Evolutionary conservation across 768 basidiomycete species (phyloP).

Genomic region (Panaeolus papilionaceus): DNA sequence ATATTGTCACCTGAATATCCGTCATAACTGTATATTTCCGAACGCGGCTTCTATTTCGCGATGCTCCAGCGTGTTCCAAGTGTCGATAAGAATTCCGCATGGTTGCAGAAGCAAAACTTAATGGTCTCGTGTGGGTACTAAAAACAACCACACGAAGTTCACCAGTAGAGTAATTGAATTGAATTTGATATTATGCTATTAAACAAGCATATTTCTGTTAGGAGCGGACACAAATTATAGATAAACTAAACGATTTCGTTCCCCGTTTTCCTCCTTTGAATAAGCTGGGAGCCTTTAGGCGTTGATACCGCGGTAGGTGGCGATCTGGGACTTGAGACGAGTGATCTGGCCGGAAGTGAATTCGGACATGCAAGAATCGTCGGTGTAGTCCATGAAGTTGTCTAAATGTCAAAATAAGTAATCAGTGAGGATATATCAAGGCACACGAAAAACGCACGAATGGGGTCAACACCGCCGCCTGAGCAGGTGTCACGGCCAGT

Average conservation of each 20-base stretch:
- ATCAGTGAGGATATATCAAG: not conserved
- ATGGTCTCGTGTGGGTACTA: not conserved
- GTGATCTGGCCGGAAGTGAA: constrained; percentile 53
- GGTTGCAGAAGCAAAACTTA: not conserved
- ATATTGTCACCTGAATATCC: constrained; percentile 3
- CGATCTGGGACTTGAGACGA: constrained; percentile 37
- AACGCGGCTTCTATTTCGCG: constrained; percentile 7
- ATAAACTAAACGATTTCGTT: not conserved
- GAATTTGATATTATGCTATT: not conserved
- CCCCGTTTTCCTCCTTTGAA: not conserved
- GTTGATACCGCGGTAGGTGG: constrained; percentile 39
- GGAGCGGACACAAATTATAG: not conserved
- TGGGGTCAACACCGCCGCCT: constrained; percentile 50
- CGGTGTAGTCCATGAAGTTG: constrained; percentile 62
- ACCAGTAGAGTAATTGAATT: not conserved
- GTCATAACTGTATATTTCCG: not conserved
- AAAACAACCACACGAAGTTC: not conserved
- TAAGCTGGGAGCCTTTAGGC: constrained; percentile 19
- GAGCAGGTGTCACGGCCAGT: constrained; percentile 43
- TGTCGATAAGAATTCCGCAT: constrained; percentile 1
- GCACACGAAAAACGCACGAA: constrained; percentile 36
- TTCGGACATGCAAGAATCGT: constrained; percentile 55
- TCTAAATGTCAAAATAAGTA: constrained; percentile 28
- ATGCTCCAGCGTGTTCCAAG: not conserved
- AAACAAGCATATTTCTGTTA: not conserved